A percentile compares a stretch with the other conserved stretches of the same genome.
Evolutionary conservation across 1,139 yeast genomes (phyloP).

Genomic region (Wickerhamomyces sp.): DNA sequence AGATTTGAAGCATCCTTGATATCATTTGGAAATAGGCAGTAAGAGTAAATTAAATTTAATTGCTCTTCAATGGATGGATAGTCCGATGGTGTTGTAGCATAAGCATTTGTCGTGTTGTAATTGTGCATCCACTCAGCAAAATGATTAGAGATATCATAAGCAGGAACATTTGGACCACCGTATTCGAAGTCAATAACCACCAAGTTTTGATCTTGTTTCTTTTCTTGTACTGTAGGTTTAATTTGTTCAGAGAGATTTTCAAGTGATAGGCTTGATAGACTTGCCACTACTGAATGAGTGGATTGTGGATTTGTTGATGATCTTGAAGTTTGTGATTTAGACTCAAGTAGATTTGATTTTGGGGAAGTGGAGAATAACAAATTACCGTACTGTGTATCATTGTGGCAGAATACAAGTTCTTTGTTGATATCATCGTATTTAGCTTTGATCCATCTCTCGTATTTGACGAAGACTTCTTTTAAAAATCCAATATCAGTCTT

Average conservation of each 20-base stretch:
- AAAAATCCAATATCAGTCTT: slow-evolving; percentile 47
- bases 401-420: slow-evolving; percentile 77
- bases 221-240: slow-evolving; percentile 31
- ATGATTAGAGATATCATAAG: slow-evolving; percentile 87
- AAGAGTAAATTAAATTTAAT: slow-evolving; percentile 66
- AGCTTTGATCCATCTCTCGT: slow-evolving; percentile 58
- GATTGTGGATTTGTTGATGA: slow-evolving; percentile 14
- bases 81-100: slow-evolving; percentile 46
- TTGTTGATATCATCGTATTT: slow-evolving; percentile 38
- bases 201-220: slow-evolving; percentile 61
- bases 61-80: slow-evolving; percentile 70
- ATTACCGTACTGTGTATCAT: slow-evolving; percentile 95
- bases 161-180: slow-evolving; percentile 89
- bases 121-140: slow-evolving; percentile 95
- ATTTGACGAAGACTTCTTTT: slow-evolving; percentile 39
- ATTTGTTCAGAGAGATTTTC: slow-evolving; percentile 26
- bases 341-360: slow-evolving; percentile 6
- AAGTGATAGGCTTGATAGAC: slow-evolving; percentile 27
- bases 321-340: slow-evolving; percentile 9
- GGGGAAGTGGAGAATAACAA: slow-evolving; percentile 46
- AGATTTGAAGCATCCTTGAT: slow-evolving; percentile 21
- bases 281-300: slow-evolving; percentile 22
- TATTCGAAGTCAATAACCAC: slow-evolving; percentile 97
- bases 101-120: slow-evolving; percentile 63
- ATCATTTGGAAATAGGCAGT: slow-evolving; percentile 35